A percentile compares a stretch with the other conserved stretches of the same genome.
These are phyloP conservation scores for Bruguiera sexangula DNA, from an alignment of 345 rosid species.

Conservation along the genomic window DNA sequence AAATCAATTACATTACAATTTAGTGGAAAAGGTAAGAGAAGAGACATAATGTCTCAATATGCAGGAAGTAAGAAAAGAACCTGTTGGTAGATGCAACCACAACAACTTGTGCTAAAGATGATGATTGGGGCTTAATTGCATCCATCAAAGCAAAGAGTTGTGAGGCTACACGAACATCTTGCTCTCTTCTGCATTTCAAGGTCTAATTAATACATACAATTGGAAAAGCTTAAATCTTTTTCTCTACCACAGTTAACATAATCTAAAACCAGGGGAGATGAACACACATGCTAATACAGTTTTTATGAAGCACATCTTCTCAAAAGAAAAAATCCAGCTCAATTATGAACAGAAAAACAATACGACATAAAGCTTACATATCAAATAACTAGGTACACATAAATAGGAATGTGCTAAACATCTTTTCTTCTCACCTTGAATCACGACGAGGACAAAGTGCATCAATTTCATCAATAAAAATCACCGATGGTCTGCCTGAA, in stretches of 20 bases:
- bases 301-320: no score
- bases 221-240: neutral
- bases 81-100: conserved; percentile 93
- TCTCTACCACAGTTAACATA: neutral
- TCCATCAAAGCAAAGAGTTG: conserved; percentile 82
- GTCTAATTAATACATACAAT: neutral
- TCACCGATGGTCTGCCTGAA: conserved; percentile 65
- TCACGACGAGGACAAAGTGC: conserved; percentile 80
- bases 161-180: conserved; percentile 70
- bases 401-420: neutral
- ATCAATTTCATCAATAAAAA: conserved; percentile 90
- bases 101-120: conserved; percentile 47
- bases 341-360: neutral
- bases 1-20: neutral
- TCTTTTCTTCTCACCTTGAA: conserved; percentile 44
- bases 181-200: conserved; percentile 63
- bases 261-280: neutral
- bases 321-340: no score
- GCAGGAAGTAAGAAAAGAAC: conserved; percentile 29
- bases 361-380: neutral
- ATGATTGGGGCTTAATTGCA: conserved; percentile 48
- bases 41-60: neutral
- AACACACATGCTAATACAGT: no score
- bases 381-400: neutral
- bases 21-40: neutral